These are phyloP conservation scores for Yamadazyma songkhlaensis DNA, from an alignment of 1,139 yeast species.

Conservation along the genomic window DNA sequence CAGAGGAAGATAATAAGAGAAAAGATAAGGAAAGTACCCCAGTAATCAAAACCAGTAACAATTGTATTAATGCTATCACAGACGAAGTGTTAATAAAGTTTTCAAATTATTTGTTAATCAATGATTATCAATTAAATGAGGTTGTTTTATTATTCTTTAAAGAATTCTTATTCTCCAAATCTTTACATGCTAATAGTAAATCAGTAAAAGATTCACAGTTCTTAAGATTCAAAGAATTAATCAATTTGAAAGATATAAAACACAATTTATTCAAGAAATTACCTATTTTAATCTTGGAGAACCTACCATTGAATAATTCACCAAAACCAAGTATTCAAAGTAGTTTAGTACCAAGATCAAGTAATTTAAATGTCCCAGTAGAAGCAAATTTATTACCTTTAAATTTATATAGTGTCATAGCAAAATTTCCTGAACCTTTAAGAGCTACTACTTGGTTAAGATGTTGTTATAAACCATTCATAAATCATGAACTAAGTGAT, in stretches of 20 bases:
- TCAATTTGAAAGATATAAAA: conserved; percentile 27
- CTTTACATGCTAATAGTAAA: conserved; percentile 28
- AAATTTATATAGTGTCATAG: conserved; percentile 58
- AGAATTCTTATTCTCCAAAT: conserved; percentile 38
- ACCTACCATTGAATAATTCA: conserved; percentile 25
- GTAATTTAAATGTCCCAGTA: conserved; percentile 48
- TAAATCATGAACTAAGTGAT: conserved; percentile 14
- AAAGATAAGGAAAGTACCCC: conserved; percentile 13
- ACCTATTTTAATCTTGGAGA: conserved; percentile 56
- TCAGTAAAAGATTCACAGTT: conserved; percentile 33
- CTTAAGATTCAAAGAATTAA: conserved; percentile 29
- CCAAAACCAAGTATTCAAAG: conserved; percentile 21
- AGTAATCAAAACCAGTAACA: conserved; percentile 25
- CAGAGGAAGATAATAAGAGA: conserved; percentile 18
- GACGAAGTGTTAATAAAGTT: conserved; percentile 31
- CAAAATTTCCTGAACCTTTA: conserved; percentile 75
- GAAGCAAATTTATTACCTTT: conserved; percentile 59
- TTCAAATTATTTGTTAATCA: conserved; percentile 30
- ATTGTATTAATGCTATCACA: conserved; percentile 42
- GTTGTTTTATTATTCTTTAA: conserved; percentile 38
- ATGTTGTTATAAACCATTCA: conserved; percentile 75
- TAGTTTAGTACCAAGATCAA: conserved; percentile 33
- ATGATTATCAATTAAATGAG: conserved; percentile 34
- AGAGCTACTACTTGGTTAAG: conserved; percentile 96
- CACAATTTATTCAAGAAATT: conserved; percentile 53